These are phyloP conservation scores for Lentinus brumalis DNA, from an alignment of 768 basidiomycete genomes.

Conservation along the genomic window DNA sequence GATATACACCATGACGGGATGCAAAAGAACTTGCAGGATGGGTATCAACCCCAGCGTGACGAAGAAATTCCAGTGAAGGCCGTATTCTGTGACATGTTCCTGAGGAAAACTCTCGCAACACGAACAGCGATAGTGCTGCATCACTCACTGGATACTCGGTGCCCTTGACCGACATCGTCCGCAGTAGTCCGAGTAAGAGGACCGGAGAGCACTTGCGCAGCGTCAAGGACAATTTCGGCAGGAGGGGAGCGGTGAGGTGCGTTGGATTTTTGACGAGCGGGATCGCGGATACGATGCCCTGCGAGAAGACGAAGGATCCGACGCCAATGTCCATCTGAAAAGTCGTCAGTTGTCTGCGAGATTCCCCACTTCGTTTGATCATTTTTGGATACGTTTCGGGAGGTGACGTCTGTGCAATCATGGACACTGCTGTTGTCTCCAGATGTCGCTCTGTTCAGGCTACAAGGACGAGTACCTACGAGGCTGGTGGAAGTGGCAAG, in stretches of 20 bases:
- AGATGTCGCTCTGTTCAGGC: too few species aligned
- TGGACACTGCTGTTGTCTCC: too few species aligned
- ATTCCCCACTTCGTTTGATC: too few species aligned
- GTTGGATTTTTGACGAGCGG: constrained; percentile 68
- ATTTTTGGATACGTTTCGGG: too few species aligned
- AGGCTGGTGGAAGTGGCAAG: too few species aligned
- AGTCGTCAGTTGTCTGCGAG: neutral
- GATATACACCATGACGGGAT: constrained; percentile 59
- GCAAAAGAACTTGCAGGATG: constrained; percentile 65
- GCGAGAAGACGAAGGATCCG: constrained; percentile 96
- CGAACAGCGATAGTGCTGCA: neutral
- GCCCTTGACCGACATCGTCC: constrained; percentile 88
- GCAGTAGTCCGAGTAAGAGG: constrained; percentile 69
- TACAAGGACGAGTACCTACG: too few species aligned
- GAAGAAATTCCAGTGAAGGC: constrained; percentile 99
- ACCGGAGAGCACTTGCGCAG: constrained; percentile 67
- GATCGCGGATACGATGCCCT: constrained; percentile 89
- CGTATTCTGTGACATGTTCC: constrained; percentile 98
- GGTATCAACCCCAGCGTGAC: constrained; percentile 86
- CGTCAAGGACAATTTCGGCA: constrained; percentile 51
- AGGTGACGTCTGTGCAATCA: too few species aligned
- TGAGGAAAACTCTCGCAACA: constrained; percentile 27
- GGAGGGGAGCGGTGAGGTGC: constrained; percentile 50
- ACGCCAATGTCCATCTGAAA: constrained; percentile 96
- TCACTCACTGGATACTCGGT: constrained; percentile 85